Evolutionary conservation across 169 alveolate species (phyloP).

Genomic region (Cryptosporidium sp.): DNA sequence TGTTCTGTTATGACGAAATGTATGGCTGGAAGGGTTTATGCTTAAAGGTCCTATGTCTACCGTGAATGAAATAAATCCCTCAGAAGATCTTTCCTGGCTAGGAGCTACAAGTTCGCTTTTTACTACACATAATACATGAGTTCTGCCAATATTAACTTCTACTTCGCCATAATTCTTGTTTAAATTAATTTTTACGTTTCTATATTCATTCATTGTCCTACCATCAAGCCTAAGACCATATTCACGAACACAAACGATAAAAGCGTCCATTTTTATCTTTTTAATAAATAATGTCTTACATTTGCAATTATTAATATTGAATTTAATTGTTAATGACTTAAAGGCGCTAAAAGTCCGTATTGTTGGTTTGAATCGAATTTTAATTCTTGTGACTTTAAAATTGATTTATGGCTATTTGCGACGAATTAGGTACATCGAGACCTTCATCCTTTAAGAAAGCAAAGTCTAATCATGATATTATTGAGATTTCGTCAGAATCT

Average conservation of each 20-base stretch:
- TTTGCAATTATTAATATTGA: neutral
- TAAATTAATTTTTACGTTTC: constrained; percentile 33
- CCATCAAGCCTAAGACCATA: constrained; percentile 70
- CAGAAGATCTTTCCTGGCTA: constrained; percentile 53
- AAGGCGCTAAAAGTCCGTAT: neutral
- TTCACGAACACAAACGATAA: constrained; percentile 46
- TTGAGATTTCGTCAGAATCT: constrained; percentile 6
- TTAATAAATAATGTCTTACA: neutral
- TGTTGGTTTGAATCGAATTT: too few relatives aligned
- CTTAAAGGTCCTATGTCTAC: constrained; percentile 63
- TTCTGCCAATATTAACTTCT: constrained; percentile 53
- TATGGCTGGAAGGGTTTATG: constrained; percentile 26
- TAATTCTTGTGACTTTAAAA: neutral
- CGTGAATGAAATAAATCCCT: constrained; percentile 47
- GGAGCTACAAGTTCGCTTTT: constrained; percentile 52
- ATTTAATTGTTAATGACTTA: neutral
- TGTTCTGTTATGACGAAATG: constrained; percentile 48
- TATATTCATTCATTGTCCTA: constrained; percentile 61
- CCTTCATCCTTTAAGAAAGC: neutral
- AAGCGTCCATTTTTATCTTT: constrained; percentile 10
- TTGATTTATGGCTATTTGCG: neutral
- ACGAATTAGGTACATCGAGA: neutral
- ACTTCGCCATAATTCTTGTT: constrained; percentile 52
- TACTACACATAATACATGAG: constrained; percentile 56
- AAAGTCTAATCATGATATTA: neutral